Evolutionary conservation across 1,284 basidiomycete species (phyloP).

Genomic region (Sanghuangporus sanghuang): DNA sequence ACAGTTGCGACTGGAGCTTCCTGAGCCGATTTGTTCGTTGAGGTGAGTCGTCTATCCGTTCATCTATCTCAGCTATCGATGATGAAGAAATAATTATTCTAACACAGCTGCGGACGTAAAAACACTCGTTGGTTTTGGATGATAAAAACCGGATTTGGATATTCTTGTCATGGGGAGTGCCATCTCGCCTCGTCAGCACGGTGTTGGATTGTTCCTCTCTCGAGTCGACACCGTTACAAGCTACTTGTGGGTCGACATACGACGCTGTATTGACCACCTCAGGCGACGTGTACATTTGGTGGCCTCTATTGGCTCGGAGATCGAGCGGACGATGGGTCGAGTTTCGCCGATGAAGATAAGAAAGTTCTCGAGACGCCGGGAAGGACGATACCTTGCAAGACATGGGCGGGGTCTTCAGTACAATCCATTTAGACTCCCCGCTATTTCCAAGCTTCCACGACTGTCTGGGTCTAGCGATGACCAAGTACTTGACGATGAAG

Average conservation of each 20-base stretch:
- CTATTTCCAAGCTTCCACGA: conserved; percentile 34
- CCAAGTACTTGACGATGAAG: conserved; percentile 26
- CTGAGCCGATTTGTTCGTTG: conserved; percentile 50
- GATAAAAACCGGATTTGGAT: conserved; percentile 55
- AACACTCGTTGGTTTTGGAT: conserved; percentile 65
- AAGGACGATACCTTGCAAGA: conserved; percentile 49
- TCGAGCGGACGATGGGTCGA: conserved; percentile 37
- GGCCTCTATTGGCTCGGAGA: conserved; percentile 46
- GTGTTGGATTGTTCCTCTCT: conserved; percentile 39
- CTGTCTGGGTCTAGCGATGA: conserved; percentile 31
- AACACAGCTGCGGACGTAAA: conserved; percentile 62
- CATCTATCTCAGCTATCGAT: neutral
- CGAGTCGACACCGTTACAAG: conserved; percentile 53
- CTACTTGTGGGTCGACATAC: conserved; percentile 80
- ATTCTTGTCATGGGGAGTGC: conserved; percentile 68
- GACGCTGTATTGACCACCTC: conserved; percentile 63
- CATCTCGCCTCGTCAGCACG: conserved; percentile 54
- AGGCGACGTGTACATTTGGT: conserved; percentile 74
- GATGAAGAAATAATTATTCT: too few species aligned
- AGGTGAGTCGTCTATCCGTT: conserved; percentile 48
- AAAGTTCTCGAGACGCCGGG: conserved; percentile 31
- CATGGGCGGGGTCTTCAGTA: conserved; percentile 51
- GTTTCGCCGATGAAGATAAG: conserved; percentile 38
- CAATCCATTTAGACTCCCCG: conserved; percentile 46
- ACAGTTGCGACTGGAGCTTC: conserved; percentile 55